These are phyloP conservation scores for Bryum argenteum DNA, from an alignment of 225 moss, liverwort and hornwort species.

Conservation along the genomic window DNA sequence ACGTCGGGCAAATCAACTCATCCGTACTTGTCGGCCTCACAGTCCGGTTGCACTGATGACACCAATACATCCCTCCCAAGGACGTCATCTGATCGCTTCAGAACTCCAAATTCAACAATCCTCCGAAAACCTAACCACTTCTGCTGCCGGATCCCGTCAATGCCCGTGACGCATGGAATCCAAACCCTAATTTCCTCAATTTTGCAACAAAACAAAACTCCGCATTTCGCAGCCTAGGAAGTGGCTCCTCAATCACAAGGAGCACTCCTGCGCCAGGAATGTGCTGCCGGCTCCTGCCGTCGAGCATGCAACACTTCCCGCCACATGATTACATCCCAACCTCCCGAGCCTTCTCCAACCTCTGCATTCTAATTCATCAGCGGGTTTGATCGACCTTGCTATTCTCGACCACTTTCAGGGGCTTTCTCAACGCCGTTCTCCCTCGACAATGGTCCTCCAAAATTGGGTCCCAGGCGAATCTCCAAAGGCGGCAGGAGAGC, in stretches of 20 bases:
- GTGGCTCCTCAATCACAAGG: constrained; percentile 25
- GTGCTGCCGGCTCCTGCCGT: not conserved
- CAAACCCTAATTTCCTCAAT: constrained; percentile 40
- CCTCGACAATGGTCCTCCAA: too few relatives aligned
- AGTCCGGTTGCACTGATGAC: constrained; percentile 77
- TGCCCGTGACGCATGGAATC: not conserved
- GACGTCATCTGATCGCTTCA: constrained; percentile 75
- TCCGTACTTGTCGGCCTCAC: constrained; percentile 67
- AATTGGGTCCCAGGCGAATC: too few relatives aligned
- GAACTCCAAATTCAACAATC: not conserved
- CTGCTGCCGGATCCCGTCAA: not conserved
- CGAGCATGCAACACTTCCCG: not conserved
- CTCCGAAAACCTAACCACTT: constrained; percentile 31
- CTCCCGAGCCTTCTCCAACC: not conserved
- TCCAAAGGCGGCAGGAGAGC: too few relatives aligned
- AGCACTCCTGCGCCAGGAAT: constrained; percentile 20
- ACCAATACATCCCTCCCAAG: constrained; percentile 83
- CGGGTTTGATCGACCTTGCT: not conserved
- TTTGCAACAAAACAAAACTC: not conserved
- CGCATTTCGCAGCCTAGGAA: not conserved
- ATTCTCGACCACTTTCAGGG: not conserved
- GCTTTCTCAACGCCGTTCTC: not conserved
- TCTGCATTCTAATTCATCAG: constrained; percentile 16
- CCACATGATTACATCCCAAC: constrained; percentile 13
- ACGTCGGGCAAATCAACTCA: constrained; percentile 76